phyloP scores from a whole-genome alignment of 441 rosid genomes.

The Pelargonium fulgidum region DNA sequence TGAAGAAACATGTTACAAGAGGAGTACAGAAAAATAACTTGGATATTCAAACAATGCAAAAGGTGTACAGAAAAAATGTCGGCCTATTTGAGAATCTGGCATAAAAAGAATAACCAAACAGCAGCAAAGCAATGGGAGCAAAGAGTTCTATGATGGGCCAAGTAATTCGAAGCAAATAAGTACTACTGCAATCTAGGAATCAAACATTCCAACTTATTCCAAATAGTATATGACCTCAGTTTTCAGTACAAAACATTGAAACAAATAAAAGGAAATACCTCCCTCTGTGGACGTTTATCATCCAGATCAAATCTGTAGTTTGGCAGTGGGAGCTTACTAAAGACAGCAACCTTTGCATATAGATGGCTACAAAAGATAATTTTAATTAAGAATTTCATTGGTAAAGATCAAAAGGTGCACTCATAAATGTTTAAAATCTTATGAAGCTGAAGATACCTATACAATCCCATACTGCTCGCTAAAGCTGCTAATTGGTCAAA shows the following conservation, averaged over 20 bases:
- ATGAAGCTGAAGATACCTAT: slow-evolving; percentile 41
- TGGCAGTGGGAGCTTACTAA: slow-evolving; percentile 94
- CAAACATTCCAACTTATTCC: not conserved
- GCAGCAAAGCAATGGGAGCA: not conserved
- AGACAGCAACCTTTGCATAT: slow-evolving; percentile 89
- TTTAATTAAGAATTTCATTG: not conserved
- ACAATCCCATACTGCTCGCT: slow-evolving; percentile 81
- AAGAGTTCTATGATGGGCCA: not conserved
- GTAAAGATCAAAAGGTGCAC: not conserved
- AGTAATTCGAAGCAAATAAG: not conserved
- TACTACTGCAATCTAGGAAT: not conserved
- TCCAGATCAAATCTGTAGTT: slow-evolving; percentile 96
- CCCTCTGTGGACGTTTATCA: slow-evolving; percentile 96
- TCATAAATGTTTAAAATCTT: not conserved
- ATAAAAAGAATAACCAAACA: not conserved
- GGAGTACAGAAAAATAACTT: not conserved
- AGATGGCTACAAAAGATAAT: not conserved
- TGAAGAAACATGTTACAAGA: slow-evolving; percentile 8
- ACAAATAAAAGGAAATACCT: slow-evolving; percentile 40
- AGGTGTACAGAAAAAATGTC: not conserved
- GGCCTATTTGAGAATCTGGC: not conserved
- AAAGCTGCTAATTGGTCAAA: slow-evolving; percentile 82
- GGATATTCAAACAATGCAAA: not conserved
- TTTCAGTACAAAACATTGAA: not conserved
- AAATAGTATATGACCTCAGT: not conserved